Base-by-base conservation (phyloP, 2,329 filamentous ascomycete species). In the Penicillium sp. region DNA sequence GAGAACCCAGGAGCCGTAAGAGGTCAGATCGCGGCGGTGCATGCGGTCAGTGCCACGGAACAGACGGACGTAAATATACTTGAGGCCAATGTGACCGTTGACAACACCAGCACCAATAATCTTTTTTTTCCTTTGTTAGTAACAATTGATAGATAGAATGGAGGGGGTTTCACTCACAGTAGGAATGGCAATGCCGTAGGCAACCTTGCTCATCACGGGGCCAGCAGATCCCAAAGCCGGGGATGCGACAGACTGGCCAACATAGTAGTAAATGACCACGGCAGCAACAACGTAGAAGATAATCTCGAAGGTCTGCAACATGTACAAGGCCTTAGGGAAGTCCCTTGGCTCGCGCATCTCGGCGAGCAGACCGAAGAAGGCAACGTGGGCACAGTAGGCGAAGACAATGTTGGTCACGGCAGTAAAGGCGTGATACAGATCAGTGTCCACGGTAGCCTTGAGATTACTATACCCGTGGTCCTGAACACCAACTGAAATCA, bases 71-170 rank as follows among this genome's bases (percentile, higher is more conserved):
- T 86, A 89, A 52, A 88, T 76, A 59, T 86, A 85, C 65, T 86
- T 87, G 28, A 78, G 77, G 3, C 83, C 84, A 2, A 89, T 82
- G 53, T 85, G 82, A 6, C 81, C 85, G 64, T 87, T 86, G 53
- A 89, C 85, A 6, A 88, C 85, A 46, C 86, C 87, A 0, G 85
- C 84, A 45, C 88, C 81, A 39, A 89, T 75, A 56, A 89, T 89
- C 65, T 71, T 33, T 8, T 10, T 49, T 33, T 8, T 10, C 48
- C 16, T 24, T 24, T 18, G 21, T 42, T 26, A 42, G 38, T 18
- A 1, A 13, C 23, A 9, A 26, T 13, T 2, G 2, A 9, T 13
- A 13, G 4, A 24, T 15, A 13, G 18, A 6, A 4, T 15, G 16
- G 10, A 9, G 9, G n/a, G 15, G 15, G 10, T 36, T 9, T n/a